These are phyloP conservation scores for Alternaria arborescens DNA, from an alignment of 2,329 filamentous ascomycete species.

Conservation along the genomic window DNA sequence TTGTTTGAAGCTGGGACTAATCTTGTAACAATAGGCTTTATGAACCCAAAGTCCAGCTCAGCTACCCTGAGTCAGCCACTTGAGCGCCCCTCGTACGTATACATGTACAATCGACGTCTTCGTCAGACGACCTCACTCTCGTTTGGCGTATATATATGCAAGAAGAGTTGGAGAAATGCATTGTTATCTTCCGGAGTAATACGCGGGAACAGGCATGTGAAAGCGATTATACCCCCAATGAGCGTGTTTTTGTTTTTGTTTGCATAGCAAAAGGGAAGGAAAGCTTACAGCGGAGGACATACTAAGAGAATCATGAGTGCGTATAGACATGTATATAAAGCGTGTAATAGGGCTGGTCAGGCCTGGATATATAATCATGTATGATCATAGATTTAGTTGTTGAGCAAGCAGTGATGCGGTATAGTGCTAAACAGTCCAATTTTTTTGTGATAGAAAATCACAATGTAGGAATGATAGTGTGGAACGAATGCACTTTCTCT, in stretches of 20 bases:
- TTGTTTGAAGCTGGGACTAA: not conserved
- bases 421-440: no score
- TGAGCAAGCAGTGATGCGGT: no score
- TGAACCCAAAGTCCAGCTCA: conserved; percentile 22
- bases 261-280: not conserved
- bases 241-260: not conserved
- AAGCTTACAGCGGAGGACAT: not conserved
- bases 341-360: not conserved
- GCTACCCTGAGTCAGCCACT: conserved; percentile 17
- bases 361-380: not conserved
- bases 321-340: not conserved
- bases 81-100: not conserved
- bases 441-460: no score
- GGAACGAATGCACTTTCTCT: no score
- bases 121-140: not conserved
- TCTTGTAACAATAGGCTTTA: conserved; percentile 14
- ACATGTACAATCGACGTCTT: not conserved
- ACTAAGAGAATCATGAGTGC: not conserved
- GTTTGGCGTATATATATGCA: not conserved
- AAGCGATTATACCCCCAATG: not conserved
- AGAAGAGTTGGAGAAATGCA: not conserved
- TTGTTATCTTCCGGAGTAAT: not conserved
- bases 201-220: not conserved
- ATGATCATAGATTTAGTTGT: not conserved
- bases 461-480: no score